Conservation (phyloP, 352 stramenopile species). For the Phytophthora constricta region DNA sequence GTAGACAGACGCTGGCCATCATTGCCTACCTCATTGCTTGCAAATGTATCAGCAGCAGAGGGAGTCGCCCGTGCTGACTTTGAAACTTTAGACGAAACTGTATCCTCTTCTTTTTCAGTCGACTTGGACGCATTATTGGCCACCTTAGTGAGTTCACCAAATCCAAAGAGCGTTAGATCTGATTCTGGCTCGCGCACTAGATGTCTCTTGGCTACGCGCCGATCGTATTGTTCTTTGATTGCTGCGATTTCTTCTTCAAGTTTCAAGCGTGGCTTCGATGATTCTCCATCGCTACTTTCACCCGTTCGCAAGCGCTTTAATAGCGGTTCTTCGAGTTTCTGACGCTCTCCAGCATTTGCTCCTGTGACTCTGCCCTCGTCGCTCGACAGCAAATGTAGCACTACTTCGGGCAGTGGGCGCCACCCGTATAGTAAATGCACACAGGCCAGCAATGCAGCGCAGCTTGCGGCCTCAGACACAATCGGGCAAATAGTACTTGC, state of each 20-base stretch:
- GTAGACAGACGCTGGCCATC: background rate
- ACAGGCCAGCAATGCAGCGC: constrained; percentile 79
- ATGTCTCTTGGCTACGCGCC: constrained; percentile 64
- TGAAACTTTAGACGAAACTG: background rate
- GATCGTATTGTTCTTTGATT: constrained; percentile 83
- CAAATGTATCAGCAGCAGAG: background rate
- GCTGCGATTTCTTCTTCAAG: constrained; percentile 77
- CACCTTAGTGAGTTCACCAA: no score
- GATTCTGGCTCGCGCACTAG: constrained; percentile 43
- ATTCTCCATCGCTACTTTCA: constrained; percentile 31
- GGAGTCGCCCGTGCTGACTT: background rate
- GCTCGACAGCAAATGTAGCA: constrained; percentile 66
- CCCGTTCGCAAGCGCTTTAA: constrained; percentile 53
- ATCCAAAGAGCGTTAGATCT: constrained; percentile 36
- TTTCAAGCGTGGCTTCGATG: constrained; percentile 35
- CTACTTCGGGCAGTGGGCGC: constrained; percentile 66
- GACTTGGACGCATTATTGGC: no score
- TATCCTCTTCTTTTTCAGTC: background rate
- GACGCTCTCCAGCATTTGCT: background rate
- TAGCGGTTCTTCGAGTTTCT: constrained; percentile 44
- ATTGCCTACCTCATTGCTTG: background rate
- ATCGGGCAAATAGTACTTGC: constrained; percentile 74
- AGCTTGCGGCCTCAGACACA: constrained; percentile 79
- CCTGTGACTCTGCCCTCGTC: constrained; percentile 28
- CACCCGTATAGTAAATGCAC: constrained; percentile 82